Conservation (phyloP, 176 grass and related monocot species). For the Musa troglodytarum region DNA sequence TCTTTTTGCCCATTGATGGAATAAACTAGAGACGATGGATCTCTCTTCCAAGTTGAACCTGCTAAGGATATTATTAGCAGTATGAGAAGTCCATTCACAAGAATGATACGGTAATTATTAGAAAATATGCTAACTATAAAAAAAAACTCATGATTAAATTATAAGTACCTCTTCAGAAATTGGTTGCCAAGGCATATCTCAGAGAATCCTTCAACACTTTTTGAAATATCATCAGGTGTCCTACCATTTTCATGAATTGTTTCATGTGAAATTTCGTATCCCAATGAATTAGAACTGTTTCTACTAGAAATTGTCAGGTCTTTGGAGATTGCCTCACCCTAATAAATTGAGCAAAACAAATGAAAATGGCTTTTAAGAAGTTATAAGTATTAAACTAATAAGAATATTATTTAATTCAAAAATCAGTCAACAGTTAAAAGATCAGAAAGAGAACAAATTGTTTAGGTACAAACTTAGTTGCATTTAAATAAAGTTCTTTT, state of each 20-base stretch:
- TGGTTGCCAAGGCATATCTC: slow-evolving; percentile 55
- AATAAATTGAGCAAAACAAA: background rate
- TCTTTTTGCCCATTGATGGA: slow-evolving; percentile 27
- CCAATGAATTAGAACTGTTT: slow-evolving; percentile 11
- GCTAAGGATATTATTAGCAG: background rate
- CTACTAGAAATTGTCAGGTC: slow-evolving; percentile 14
- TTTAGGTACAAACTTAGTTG: no score
- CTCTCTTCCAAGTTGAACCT: slow-evolving; percentile 22
- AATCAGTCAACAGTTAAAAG: no score
- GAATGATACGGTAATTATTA: background rate
- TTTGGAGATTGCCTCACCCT: slow-evolving; percentile 28
- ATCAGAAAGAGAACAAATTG: no score
- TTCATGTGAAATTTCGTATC: background rate
- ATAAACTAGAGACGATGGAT: slow-evolving; percentile 21
- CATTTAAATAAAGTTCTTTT: no score
- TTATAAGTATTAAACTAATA: background rate
- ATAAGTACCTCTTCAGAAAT: slow-evolving; percentile 79
- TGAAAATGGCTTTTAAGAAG: background rate
- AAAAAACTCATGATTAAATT: slow-evolving; percentile 7
- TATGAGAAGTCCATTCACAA: slow-evolving; percentile 24
- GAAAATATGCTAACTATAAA: background rate
- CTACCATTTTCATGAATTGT: background rate
- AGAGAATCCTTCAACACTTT: slow-evolving; percentile 23
- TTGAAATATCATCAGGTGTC: slow-evolving; percentile 2
- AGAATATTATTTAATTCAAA: background rate